Conservation (phyloP, 306 rosid genomes). For the Cicer yamashitae region DNA sequence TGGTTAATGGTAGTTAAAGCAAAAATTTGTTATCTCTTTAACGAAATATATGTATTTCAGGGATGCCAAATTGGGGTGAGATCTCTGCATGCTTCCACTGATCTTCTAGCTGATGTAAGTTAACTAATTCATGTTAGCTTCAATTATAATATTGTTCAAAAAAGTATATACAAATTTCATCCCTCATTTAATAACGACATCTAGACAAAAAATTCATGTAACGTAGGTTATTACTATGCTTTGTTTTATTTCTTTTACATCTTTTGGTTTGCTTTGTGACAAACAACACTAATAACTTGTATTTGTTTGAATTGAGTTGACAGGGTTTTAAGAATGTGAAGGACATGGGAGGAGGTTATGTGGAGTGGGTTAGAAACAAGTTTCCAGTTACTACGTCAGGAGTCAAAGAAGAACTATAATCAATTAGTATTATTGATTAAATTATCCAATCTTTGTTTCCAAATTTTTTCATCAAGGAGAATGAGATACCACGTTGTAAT, state of each 20-base stretch:
- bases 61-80: slow-evolving; percentile 86
- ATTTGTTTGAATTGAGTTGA: slow-evolving; percentile 38
- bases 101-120: slow-evolving; percentile 71
- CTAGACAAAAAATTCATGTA: background rate
- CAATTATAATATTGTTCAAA: background rate
- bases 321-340: slow-evolving; percentile 76
- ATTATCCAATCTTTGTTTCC: background rate
- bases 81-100: slow-evolving; percentile 70
- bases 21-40: background rate
- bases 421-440: background rate
- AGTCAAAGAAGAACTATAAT: slow-evolving; percentile 45
- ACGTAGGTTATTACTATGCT: background rate
- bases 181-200: background rate
- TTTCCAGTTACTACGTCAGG: slow-evolving; percentile 50
- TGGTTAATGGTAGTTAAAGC: slow-evolving; percentile 4
- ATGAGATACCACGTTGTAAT: background rate
- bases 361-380: slow-evolving; percentile 67
- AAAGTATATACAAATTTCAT: slow-evolving; percentile 8
- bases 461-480: background rate
- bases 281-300: slow-evolving; percentile 20
- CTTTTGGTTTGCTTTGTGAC: background rate
- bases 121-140: background rate
- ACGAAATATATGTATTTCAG: slow-evolving; percentile 44
- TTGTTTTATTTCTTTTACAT: background rate
- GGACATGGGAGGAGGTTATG: slow-evolving; percentile 83